Evolutionary conservation across 176 grass and related monocot genomes (phyloP).

Genomic region (Phoenix roebelenii): DNA sequence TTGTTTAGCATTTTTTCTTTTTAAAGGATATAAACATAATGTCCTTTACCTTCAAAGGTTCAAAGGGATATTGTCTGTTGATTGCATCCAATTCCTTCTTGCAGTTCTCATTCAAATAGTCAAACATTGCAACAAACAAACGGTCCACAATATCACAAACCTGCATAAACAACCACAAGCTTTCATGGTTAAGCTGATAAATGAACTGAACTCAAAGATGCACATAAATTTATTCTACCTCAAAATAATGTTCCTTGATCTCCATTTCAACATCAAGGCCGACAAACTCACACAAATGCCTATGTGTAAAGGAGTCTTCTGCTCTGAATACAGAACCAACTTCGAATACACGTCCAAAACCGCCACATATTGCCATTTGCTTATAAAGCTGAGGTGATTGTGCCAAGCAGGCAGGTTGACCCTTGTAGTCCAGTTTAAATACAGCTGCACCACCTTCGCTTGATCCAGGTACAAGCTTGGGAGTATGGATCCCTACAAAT

Average conservation of each 20-base stretch:
- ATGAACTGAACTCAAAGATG: neutral
- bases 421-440: conserved; percentile 87
- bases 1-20: neutral
- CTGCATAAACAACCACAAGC: conserved; percentile 28
- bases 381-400: conserved; percentile 85
- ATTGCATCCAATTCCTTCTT: conserved; percentile 70
- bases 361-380: conserved; percentile 77
- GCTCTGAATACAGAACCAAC: conserved; percentile 81
- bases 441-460: conserved; percentile 96
- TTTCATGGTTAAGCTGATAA: conserved; percentile 4
- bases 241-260: conserved; percentile 94
- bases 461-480: conserved; percentile 62
- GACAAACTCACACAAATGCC: conserved; percentile 91
- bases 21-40: neutral
- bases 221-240: conserved; percentile 28
- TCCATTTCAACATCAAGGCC: conserved; percentile 97
- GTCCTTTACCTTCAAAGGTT: conserved; percentile 61
- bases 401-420: conserved; percentile 81
- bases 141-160: conserved; percentile 84
- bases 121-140: conserved; percentile 87
- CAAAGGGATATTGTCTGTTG: conserved; percentile 82
- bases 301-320: conserved; percentile 84
- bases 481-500: conserved; percentile 82
- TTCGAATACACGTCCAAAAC: conserved; percentile 80
- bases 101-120: conserved; percentile 73